Evolutionary conservation across 1,284 basidiomycete species (phyloP).

Genomic region (Marasmius fiardii): DNA sequence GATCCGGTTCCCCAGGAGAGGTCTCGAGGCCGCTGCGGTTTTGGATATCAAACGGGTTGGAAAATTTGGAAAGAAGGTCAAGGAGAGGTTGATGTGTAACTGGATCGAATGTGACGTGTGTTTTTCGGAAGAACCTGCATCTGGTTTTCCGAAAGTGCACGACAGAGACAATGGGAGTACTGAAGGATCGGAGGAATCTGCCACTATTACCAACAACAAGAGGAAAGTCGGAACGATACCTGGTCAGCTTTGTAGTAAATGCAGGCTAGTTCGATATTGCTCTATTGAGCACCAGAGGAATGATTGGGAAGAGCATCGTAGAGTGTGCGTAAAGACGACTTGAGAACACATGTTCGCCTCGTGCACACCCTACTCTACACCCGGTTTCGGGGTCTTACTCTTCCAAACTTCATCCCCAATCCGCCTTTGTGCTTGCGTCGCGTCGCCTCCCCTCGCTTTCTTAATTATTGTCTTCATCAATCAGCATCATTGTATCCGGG

Average conservation of each 20-base stretch:
- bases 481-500: no score
- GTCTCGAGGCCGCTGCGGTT: conserved; percentile 54
- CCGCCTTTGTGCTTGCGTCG: no score
- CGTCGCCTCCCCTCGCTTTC: no score
- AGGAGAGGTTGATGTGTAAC: conserved; percentile 65
- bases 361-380: neutral
- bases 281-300: conserved; percentile 64
- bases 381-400: no score
- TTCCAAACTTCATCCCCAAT: no score
- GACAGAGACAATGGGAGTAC: conserved; percentile 34
- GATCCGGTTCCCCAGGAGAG: conserved; percentile 68
- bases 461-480: no score
- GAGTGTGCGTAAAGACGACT: conserved; percentile 53
- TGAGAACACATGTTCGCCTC: neutral
- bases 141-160: conserved; percentile 12
- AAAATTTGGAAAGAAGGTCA: conserved; percentile 43
- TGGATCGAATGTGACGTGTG: conserved; percentile 70
- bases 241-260: conserved; percentile 67
- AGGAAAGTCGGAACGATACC: conserved; percentile 20
- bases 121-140: conserved; percentile 44
- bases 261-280: conserved; percentile 72
- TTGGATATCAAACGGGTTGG: conserved; percentile 55
- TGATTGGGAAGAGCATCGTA: conserved; percentile 71
- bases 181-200: conserved; percentile 40
- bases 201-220: conserved; percentile 12